Percentiles rank a stretch among this genome's conserved stretches.
Conservation (phyloP, 2,329 filamentous ascomycete genomes). For the Aureobasidium uvarum region DNA sequence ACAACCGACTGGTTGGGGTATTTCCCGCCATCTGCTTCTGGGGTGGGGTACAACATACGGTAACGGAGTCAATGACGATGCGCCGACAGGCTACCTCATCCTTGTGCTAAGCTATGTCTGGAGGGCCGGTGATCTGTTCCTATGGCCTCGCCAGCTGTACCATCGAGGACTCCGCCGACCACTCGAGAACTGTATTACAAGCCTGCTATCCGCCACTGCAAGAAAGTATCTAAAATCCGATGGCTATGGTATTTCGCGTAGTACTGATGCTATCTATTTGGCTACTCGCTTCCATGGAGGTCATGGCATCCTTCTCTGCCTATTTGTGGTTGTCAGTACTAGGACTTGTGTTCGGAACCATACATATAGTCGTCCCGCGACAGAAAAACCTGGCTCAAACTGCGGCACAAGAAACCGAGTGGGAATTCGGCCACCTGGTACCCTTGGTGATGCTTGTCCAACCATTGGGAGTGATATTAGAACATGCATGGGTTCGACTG, state of each 20-base stretch:
- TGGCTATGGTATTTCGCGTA: slow-evolving; percentile 29
- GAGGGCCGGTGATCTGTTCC: slow-evolving; percentile 33
- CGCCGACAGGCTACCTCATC: slow-evolving; percentile 29
- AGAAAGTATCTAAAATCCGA: slow-evolving; percentile 24
- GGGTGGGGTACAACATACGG: slow-evolving; percentile 24
- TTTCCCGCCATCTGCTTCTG: slow-evolving; percentile 20
- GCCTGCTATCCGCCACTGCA: slow-evolving; percentile 25
- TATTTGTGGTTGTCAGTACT: slow-evolving; percentile 31
- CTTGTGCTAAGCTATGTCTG: slow-evolving; percentile 34
- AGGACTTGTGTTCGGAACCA: slow-evolving; percentile 32
- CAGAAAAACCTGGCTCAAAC: slow-evolving; percentile 14
- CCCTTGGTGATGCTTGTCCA: slow-evolving; percentile 33
- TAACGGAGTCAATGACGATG: slow-evolving; percentile 31
- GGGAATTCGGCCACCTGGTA: slow-evolving; percentile 33
- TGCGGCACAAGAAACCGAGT: slow-evolving; percentile 25
- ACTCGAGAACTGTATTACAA: slow-evolving; percentile 28
- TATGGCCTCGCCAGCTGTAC: slow-evolving; percentile 26
- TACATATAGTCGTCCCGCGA: slow-evolving; percentile 33
- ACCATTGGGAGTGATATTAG: slow-evolving; percentile 30
- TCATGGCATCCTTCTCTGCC: slow-evolving; percentile 31
- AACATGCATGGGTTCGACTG: not conserved
- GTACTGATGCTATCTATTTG: slow-evolving; percentile 28
- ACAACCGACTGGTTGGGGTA: slow-evolving; percentile 11
- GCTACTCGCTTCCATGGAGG: slow-evolving; percentile 28
- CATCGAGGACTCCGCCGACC: slow-evolving; percentile 28